Evolutionary conservation across 2,329 filamentous ascomycete genomes (phyloP).

Genomic region (Raffaelea arxii): DNA sequence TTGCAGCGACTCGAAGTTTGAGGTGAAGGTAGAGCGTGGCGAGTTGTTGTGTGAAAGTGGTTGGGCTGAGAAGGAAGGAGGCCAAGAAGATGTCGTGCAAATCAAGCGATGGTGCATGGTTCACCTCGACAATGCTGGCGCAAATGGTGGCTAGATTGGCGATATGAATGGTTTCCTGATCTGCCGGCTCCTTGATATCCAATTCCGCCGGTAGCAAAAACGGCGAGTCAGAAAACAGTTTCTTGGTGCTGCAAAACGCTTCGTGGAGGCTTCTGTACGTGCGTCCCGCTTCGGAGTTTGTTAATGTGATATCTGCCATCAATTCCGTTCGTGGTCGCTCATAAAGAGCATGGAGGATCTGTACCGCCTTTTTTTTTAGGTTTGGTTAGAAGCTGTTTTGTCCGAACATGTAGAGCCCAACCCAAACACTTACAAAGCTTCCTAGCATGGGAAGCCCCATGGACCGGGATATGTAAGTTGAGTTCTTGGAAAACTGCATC

Average conservation of each 20-base stretch:
- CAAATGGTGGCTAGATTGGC: conserved; percentile 39
- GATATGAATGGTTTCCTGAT: conserved; percentile 32
- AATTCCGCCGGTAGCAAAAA: conserved; percentile 26
- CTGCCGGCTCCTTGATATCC: conserved; percentile 26
- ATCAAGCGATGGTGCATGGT: conserved; percentile 28
- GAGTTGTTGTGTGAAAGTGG: conserved; percentile 29
- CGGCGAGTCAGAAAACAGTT: conserved; percentile 22
- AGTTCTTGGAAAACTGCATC: conserved; percentile 23
- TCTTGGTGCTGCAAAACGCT: conserved; percentile 22
- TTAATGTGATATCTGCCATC: conserved; percentile 18
- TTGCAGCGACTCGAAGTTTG: conserved; percentile 25
- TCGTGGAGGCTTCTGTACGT: conserved; percentile 23
- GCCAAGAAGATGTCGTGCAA: conserved; percentile 36
- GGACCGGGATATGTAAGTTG: conserved; percentile 23
- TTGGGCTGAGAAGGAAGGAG: conserved; percentile 28
- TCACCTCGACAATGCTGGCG: conserved; percentile 27
- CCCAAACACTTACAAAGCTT: conserved; percentile 17
- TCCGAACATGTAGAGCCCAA: background rate
- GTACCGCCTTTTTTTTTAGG: conserved; percentile 19
- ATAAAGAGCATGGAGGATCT: conserved; percentile 26
- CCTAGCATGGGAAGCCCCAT: conserved; percentile 26
- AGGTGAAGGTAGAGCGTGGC: conserved; percentile 35
- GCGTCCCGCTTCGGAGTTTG: conserved; percentile 22
- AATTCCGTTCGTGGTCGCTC: conserved; percentile 22
- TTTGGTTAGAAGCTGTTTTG: background rate